Evolutionary conservation across 495 filamentous ascomycete species (phyloP).

Genomic region (Talaromyces nanjingensis): DNA sequence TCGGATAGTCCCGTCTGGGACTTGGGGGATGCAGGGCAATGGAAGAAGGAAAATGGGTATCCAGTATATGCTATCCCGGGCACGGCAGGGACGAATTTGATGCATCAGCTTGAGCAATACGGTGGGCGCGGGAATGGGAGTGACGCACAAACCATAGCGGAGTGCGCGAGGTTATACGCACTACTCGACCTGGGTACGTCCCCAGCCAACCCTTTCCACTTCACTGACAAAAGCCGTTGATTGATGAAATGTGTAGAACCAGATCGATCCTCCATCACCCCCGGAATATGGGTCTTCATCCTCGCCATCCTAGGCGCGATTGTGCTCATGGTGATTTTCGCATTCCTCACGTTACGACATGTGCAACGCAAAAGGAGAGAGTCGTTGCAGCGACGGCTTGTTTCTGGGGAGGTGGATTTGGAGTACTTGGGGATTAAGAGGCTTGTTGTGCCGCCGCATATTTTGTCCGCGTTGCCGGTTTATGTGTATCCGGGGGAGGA

Average conservation of each 20-base stretch:
- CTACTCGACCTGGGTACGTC: conserved; percentile 52
- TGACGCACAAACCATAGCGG: neutral
- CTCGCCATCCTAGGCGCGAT: conserved; percentile 74
- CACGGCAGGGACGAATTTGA: conserved; percentile 53
- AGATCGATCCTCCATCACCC: conserved; percentile 30
- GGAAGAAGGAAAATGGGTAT: conserved; percentile 57
- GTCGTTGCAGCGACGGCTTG: conserved; percentile 59
- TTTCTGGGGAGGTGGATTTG: conserved; percentile 69
- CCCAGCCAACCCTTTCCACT: neutral
- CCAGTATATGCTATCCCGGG: conserved; percentile 84
- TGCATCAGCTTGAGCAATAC: conserved; percentile 66
- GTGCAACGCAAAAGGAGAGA: conserved; percentile 61
- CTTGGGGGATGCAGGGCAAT: conserved; percentile 53
- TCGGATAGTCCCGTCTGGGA: conserved; percentile 55
- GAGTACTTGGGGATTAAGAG: conserved; percentile 73
- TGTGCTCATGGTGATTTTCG: conserved; percentile 53
- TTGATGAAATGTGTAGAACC: neutral
- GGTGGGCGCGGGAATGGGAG: conserved; percentile 48
- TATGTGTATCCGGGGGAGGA: conserved; percentile 55
- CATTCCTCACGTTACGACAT: conserved; percentile 66
- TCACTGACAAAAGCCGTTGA: too few species aligned
- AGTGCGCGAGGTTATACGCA: conserved; percentile 47
- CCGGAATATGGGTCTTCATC: conserved; percentile 76
- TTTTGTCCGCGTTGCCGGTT: conserved; percentile 64
- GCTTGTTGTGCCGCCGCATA: conserved; percentile 58